Evolutionary conservation across 2,329 filamentous ascomycete species (phyloP), one percentile per base, ranked within the genome.

Genomic region (Fusarium clavum): DNA sequence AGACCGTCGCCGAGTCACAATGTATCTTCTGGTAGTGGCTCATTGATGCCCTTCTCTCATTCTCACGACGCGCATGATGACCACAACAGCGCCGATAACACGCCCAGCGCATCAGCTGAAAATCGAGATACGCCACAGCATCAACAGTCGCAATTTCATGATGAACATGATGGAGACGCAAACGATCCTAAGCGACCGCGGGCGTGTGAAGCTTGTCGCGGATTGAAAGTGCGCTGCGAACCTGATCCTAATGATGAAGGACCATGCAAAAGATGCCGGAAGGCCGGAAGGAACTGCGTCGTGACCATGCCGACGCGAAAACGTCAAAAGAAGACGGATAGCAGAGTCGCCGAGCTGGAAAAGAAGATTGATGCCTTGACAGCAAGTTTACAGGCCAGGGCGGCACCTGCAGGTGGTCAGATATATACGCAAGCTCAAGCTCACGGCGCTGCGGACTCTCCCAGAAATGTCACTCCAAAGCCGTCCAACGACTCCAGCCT

Each of bases 361-460:
- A 94, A 91, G 84, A 97, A 97, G 83, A 95, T 97, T 69, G 94
- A 97, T 82, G 92, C 92, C 11, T 79, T 97, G 77, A 97, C 93
- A 10, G 92, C 93, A 9, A 94, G 90, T 38, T 78, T 97, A 70
- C 90, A 93, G 47, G 89, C 92, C 11, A 74, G 80, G 30, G 76
- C 69, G n/a, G 63, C 74, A 16, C 70, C 69, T 29, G 40, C 53
- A n/a, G 73, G 65, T 46, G 61, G 57, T 16, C 63, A 67, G 40
- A 53, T 40, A 14, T 55, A 57, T 55, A 56, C 45, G 20, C 57
- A 59, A 53, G n/a, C 34, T 22, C 61, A 45, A 22, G 14, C 30
- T 12, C 63, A 69, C 24, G 24, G 41, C 27, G 45, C 54, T n/a
- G 57, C 64, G 20, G 61, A 64, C 10, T 70, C 70, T 25, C 64